Base-by-base conservation (phyloP, 306 rosid genomes). In the Casuarina cunninghamiana region DNA sequence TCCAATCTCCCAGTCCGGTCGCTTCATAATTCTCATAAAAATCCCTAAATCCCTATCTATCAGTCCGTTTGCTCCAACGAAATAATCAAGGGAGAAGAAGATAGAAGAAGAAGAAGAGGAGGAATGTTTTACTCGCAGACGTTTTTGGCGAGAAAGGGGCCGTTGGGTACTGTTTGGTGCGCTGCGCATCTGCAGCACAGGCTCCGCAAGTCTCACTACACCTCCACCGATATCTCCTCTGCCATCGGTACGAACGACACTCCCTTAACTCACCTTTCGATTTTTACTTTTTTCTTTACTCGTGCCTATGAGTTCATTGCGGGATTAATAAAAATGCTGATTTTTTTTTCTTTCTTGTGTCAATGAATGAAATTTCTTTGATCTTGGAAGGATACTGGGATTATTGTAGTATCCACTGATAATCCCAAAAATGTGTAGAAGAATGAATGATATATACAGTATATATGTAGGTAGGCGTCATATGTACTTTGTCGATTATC, bases 131-230 rank as follows among this genome's bases (percentile, higher is more conserved):
- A 95, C 62, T 93, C 94, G 2, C 99, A 95, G 11, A 89, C 97
- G 0, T 85, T 83, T 81, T 81, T 95, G 89, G 97, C 93, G 2
- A 90, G 94, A 26, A 95, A 95, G 80, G 97, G 97, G 10, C 96
- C 94, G 4, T 76, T 95, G 73, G 93, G 93, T 11, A 95, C 97
- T 0, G 97, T 95, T 19, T 95, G 99, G 99, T 88, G 87, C 57
- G 97, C 98, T 0, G 97, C 99, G n/a, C 97, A 95, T 71, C 88
- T 94, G 58, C 98, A 95, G 74, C 87, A 86, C 84, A 80, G 97
- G 53, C 92, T 95, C 58, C 91, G 85, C 77, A 95, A 95, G 84
- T 84, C 96, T 35, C 97, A 95, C 26, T 95, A 88, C 77, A 75
- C 86, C 43, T 72, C 90, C 69, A 93, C 96, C 11, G 85, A 93